phyloP scores from a whole-genome alignment of 192 early-diverging fungal genomes.

The Gryganskiella cystojenkinii region DNA sequence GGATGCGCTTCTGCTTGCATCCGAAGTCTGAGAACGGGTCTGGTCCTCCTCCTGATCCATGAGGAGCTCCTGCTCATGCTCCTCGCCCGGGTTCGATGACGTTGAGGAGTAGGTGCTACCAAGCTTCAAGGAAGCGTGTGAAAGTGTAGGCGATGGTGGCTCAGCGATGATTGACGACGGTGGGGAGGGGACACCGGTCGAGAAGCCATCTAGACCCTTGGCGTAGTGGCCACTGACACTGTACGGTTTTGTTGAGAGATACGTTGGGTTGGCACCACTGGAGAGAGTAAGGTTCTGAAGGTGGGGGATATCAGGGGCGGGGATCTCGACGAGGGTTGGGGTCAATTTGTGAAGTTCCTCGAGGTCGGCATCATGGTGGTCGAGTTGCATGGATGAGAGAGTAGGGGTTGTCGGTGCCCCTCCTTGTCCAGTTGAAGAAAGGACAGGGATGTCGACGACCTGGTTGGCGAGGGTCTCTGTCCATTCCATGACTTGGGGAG shows the following conservation, averaged over 20 bases:
- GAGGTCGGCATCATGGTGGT: conserved; percentile 29
- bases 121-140: conserved; percentile 39
- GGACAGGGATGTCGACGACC: conserved; percentile 16
- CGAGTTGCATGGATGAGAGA: conserved; percentile 4
- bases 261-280: conserved; percentile 32
- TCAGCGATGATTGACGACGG: conserved; percentile 52
- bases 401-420: conserved; percentile 16
- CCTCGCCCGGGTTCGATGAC: conserved; percentile 41
- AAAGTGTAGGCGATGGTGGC: conserved; percentile 54
- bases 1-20: not conserved
- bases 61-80: conserved; percentile 23
- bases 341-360: conserved; percentile 41
- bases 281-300: conserved; percentile 21
- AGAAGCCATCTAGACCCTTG: conserved; percentile 24
- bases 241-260: conserved; percentile 37
- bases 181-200: conserved; percentile 32
- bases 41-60: conserved; percentile 21
- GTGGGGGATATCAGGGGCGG: conserved; percentile 36
- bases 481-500: conserved; percentile 53
- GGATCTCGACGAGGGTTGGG: conserved; percentile 34
- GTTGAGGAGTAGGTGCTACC: conserved; percentile 34
- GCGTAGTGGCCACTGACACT: conserved; percentile 38
- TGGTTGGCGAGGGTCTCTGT: conserved; percentile 32
- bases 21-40: not conserved
- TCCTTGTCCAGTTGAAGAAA: conserved; percentile 9